Evolutionary conservation across 2,329 filamentous ascomycete species (phyloP).

Genomic region (Onygenales sp.): DNA sequence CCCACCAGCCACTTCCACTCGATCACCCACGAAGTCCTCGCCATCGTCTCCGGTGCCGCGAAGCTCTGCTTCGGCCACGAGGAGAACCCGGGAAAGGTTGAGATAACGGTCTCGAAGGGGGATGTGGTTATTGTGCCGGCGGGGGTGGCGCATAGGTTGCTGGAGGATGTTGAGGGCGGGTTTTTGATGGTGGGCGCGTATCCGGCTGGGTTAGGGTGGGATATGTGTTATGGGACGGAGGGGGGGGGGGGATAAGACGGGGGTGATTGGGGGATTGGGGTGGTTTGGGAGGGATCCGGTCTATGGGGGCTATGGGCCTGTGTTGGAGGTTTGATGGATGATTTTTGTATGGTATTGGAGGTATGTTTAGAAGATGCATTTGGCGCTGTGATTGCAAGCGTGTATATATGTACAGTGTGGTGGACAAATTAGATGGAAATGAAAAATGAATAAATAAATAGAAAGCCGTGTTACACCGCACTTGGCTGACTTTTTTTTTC

Average conservation of each 20-base stretch:
- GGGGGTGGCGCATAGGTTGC: conserved; percentile 54
- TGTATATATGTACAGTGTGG: neutral
- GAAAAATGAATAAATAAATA: neutral
- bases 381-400: conserved; percentile 1
- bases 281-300: conserved; percentile 56
- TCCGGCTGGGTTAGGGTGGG: conserved; percentile 49
- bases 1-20: conserved; percentile 56
- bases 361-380: neutral
- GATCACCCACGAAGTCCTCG: conserved; percentile 58
- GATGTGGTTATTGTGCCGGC: conserved; percentile 59
- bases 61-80: conserved; percentile 59
- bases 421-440: neutral
- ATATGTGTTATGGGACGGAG: conserved; percentile 60
- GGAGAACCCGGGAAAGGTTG: conserved; percentile 47
- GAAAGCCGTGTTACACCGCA: neutral
- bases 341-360: conserved; percentile 14
- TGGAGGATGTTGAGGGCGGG: conserved; percentile 44
- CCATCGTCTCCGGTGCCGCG: conserved; percentile 49
- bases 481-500: neutral
- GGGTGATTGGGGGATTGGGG: conserved; percentile 37
- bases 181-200: conserved; percentile 63
- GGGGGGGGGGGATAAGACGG: conserved; percentile 45
- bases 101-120: conserved; percentile 46
- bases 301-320: conserved; percentile 47
- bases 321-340: conserved; percentile 22